Evolutionary conservation across 2,329 filamentous ascomycete species (phyloP).

Genomic region (Fusarium sarcochroum): DNA sequence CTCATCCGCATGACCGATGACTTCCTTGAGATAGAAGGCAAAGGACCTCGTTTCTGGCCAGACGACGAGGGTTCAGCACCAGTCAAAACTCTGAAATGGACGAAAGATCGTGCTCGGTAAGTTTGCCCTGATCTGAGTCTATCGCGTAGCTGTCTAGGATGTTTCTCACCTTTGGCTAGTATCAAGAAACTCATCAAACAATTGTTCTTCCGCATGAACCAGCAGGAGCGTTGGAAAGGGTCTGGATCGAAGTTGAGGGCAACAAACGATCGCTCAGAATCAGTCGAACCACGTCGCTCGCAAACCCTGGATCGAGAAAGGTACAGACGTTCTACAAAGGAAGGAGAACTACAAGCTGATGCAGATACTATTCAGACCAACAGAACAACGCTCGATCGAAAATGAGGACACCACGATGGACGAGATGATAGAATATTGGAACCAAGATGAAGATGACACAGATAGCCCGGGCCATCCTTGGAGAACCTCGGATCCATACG

Average conservation of each 20-base stretch:
- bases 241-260: neutral
- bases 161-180: neutral
- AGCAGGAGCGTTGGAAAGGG: neutral
- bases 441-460: too few relatives aligned
- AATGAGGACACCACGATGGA: neutral
- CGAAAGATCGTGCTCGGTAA: neutral
- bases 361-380: neutral
- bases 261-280: neutral
- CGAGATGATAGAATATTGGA: too few relatives aligned
- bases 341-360: neutral
- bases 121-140: accelerated
- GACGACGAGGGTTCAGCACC: neutral
- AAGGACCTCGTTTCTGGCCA: constrained; percentile 6
- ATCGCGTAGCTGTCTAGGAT: accelerated
- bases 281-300: neutral
- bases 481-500: neutral
- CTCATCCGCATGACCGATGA: neutral
- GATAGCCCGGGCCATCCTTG: too few relatives aligned
- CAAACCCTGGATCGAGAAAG: neutral
- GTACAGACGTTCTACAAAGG: accelerated
- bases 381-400: accelerated
- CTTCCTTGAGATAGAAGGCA: neutral
- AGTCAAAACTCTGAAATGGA: neutral
- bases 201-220: constrained; percentile 6
- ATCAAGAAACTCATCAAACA: neutral